phyloP scores from a whole-genome alignment of 1,139 yeast genomes.

The Hanseniaspora sp. region DNA sequence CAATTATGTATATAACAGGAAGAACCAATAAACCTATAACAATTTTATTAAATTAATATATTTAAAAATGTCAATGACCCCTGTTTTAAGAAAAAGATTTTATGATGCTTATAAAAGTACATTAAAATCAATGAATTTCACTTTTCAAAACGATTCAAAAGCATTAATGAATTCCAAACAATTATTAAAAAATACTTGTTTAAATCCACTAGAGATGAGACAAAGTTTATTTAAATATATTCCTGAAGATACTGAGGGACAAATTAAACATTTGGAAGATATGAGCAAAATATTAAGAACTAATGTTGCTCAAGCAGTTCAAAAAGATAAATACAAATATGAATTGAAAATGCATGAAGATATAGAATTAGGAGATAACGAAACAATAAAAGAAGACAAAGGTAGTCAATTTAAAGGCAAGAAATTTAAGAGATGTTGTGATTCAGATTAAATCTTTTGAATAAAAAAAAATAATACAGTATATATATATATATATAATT shows the following conservation, averaged over 20 bases:
- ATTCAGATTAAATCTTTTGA: slow-evolving; percentile 18
- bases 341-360: slow-evolving; percentile 60
- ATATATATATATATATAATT: no score
- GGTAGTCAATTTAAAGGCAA: slow-evolving; percentile 28
- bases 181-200: slow-evolving; percentile 49
- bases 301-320: slow-evolving; percentile 77
- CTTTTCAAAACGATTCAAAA: slow-evolving; percentile 47
- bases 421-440: slow-evolving; percentile 37
- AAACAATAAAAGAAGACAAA: slow-evolving; percentile 34
- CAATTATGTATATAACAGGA: no score
- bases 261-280: slow-evolving; percentile 53
- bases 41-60: not conserved
- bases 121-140: slow-evolving; percentile 57
- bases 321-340: slow-evolving; percentile 31
- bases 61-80: not conserved
- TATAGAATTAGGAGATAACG: slow-evolving; percentile 88
- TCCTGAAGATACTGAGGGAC: slow-evolving; percentile 37
- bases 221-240: slow-evolving; percentile 12
- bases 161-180: slow-evolving; percentile 53
- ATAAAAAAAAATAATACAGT: not conserved
- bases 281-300: slow-evolving; percentile 55
- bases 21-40: not conserved
- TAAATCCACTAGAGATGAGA: slow-evolving; percentile 32
- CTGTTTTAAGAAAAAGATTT: slow-evolving; percentile 25
- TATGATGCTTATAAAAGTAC: slow-evolving; percentile 56